These are phyloP conservation scores for Vicia faba DNA, from an alignment of 306 rosid species.

Conservation along the genomic window DNA sequence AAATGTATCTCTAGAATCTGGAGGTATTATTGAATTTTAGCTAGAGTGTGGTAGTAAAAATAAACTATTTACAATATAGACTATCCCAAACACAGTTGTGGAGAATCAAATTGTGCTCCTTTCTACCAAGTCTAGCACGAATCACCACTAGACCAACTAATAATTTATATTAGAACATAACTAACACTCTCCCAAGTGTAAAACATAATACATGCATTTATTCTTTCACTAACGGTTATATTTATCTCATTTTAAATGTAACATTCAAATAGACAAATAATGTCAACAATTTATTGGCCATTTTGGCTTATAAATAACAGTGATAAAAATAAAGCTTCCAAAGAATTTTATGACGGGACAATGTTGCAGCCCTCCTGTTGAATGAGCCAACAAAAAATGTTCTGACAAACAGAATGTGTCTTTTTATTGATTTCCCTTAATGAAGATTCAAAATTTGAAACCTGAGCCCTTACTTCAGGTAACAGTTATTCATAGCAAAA, in stretches of 20 bases:
- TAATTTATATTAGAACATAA: no score
- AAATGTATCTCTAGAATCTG: no score
- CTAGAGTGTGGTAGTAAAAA: no score
- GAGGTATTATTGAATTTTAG: no score
- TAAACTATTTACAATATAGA: no score
- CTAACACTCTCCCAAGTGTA: no score
- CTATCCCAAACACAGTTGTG: no score
- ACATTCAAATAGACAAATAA: conserved; percentile 30
- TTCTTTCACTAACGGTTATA: no score
- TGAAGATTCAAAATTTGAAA: conserved; percentile 42
- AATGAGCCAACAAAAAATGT: conserved; percentile 23
- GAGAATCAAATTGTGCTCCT: no score
- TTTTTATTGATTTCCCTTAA: conserved; percentile 25
- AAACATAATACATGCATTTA: no score
- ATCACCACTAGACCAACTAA: no score
- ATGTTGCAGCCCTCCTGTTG: conserved; percentile 15
- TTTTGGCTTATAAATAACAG: conserved; percentile 22
- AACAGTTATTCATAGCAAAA: conserved; percentile 30
- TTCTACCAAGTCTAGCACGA: no score
- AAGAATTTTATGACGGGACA: conserved; percentile 28
- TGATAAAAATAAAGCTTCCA: not conserved
- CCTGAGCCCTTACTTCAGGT: conserved; percentile 27
- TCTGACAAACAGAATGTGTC: conserved; percentile 22
- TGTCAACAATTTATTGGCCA: conserved; percentile 19
- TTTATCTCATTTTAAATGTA: conserved; percentile 31